These are phyloP conservation scores for Boletus patriciae DNA, from an alignment of 768 basidiomycete species.

Conservation along the genomic window DNA sequence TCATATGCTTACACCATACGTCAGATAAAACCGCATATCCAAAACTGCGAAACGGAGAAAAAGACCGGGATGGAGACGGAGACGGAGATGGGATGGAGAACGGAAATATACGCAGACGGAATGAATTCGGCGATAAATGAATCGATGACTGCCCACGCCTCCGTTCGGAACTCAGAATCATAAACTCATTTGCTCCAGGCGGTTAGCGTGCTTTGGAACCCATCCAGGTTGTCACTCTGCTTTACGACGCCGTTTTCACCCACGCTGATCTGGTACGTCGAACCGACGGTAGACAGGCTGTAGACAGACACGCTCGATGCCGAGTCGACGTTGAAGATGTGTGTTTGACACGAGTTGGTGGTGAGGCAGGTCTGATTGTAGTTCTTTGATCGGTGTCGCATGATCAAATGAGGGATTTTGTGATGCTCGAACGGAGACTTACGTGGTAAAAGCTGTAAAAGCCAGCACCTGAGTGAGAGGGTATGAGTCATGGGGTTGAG, in stretches of 20 bases:
- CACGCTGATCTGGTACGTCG: constrained; percentile 43
- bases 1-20: too few species aligned
- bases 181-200: neutral
- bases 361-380: constrained; percentile 39
- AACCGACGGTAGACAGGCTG: constrained; percentile 46
- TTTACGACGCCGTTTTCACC: constrained; percentile 34
- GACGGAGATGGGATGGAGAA: neutral
- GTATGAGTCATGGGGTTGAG: constrained; percentile 30
- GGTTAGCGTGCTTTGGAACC: constrained; percentile 41
- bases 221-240: constrained; percentile 38
- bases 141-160: neutral
- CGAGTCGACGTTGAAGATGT: constrained; percentile 44
- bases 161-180: too few species aligned
- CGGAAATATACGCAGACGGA: neutral
- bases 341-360: constrained; percentile 39
- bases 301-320: constrained; percentile 41
- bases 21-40: too few species aligned
- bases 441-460: constrained; percentile 51
- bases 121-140: neutral
- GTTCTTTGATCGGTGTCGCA: constrained; percentile 28
- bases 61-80: neutral
- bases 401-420: neutral
- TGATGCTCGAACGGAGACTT: neutral
- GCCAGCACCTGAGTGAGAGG: constrained; percentile 39
- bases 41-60: neutral